Evolutionary conservation across 2,329 filamentous ascomycete species (phyloP).

Genomic region (Hypoxylon sp.): DNA sequence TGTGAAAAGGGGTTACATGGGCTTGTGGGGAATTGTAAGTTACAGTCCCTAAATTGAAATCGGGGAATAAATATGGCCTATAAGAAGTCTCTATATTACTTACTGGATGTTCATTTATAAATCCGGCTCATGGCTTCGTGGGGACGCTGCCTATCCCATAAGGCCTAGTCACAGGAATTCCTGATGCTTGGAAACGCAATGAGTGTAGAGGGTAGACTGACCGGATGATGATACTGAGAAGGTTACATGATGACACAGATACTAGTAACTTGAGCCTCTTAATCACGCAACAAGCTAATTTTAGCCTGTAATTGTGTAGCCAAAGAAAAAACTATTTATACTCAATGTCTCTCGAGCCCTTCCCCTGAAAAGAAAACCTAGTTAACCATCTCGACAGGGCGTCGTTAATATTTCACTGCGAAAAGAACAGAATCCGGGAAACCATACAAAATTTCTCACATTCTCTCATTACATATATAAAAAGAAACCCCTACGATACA

Average conservation of each 20-base stretch:
- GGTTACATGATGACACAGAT: slow-evolving; percentile 1
- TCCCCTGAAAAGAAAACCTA: background rate
- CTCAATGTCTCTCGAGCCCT: background rate
- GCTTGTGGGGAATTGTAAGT: background rate
- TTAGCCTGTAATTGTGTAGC: background rate
- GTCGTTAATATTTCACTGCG: background rate
- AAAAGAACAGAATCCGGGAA: background rate
- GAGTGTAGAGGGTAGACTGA: background rate
- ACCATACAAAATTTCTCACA: background rate
- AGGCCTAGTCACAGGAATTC: background rate
- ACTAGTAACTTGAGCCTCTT: background rate
- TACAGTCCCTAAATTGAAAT: background rate
- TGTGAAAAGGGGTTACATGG: background rate
- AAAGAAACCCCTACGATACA: background rate
- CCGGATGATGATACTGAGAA: background rate
- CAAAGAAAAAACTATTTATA: background rate
- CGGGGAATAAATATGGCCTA: background rate
- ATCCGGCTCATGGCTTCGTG: background rate
- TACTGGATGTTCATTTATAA: background rate
- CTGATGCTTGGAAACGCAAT: background rate
- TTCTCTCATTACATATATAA: background rate
- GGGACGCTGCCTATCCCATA: background rate
- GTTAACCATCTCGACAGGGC: background rate
- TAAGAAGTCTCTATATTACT: background rate
- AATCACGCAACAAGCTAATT: background rate